A percentile compares a stretch with the other conserved stretches of the same genome.
These are phyloP conservation scores for Apiotrichum porosum DNA, from an alignment of 1,284 basidiomycete genomes.

Conservation along the genomic window DNA sequence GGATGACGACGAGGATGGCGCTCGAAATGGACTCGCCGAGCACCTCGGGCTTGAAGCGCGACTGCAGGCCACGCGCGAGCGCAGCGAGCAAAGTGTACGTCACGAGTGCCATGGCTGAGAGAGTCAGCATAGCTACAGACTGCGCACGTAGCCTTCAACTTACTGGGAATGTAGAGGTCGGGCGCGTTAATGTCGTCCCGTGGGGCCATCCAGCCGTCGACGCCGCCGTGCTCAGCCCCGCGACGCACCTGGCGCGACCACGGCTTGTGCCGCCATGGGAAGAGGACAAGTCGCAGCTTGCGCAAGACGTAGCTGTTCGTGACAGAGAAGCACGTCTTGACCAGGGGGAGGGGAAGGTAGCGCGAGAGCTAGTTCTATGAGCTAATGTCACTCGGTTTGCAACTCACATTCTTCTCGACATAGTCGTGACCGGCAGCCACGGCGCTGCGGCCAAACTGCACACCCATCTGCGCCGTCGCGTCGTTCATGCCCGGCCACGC, in stretches of 20 bases:
- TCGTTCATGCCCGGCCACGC: conserved; percentile 62
- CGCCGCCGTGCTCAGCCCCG: conserved; percentile 51
- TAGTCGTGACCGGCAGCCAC: conserved; percentile 93
- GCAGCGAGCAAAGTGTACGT: conserved; percentile 90
- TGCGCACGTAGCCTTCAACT: conserved; percentile 48
- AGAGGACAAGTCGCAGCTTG: conserved; percentile 85
- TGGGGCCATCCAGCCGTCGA: conserved; percentile 76
- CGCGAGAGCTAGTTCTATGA: conserved; percentile 82
- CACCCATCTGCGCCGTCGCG: conserved; percentile 90
- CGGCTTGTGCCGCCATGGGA: conserved; percentile 88
- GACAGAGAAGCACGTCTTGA: conserved; percentile 95
- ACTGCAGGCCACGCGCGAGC: conserved; percentile 74
- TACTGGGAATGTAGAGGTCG: conserved; percentile 92
- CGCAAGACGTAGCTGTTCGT: conserved; percentile 92
- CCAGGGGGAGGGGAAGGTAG: conserved; percentile 63
- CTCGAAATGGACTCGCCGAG: conserved; percentile 81
- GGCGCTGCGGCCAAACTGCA: conserved; percentile 90
- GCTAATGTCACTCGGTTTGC: conserved; percentile 8
- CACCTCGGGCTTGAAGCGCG: conserved; percentile 82
- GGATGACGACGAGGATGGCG: conserved; percentile 69
- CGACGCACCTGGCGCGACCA: conserved; percentile 66
- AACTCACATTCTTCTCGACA: conserved; percentile 82
- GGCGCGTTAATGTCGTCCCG: conserved; percentile 94
- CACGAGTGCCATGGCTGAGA: conserved; percentile 87
- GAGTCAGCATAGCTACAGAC: background rate